Conservation (phyloP, 108 stramenopile genomes). For the Cylindrotheca fusiformis region DNA sequence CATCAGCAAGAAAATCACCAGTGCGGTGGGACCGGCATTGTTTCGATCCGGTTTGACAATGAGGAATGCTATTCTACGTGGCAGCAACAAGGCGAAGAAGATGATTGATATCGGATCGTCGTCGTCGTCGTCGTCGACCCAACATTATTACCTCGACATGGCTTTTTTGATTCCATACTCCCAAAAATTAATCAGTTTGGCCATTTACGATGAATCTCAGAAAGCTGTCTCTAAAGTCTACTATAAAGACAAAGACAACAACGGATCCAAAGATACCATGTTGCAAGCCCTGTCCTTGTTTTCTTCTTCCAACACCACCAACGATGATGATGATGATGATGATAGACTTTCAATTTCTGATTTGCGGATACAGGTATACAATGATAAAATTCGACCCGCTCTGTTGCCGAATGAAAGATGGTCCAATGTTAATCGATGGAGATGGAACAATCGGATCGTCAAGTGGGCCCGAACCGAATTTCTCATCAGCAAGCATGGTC, state of each 20-base stretch:
- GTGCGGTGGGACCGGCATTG: constrained; percentile 21
- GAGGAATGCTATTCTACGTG: constrained; percentile 10
- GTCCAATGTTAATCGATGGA: constrained; percentile 44
- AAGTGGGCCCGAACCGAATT: constrained; percentile 74
- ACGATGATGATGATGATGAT: constrained; percentile 9
- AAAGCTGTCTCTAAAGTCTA: constrained; percentile 15
- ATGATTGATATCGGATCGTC: neutral
- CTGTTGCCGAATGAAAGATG: constrained; percentile 53
- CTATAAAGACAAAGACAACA: constrained; percentile 1
- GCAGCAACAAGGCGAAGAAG: too few relatives aligned
- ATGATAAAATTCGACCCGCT: constrained; percentile 57
- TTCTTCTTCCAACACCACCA: constrained; percentile 10
- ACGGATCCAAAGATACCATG: constrained; percentile 25
- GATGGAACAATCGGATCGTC: constrained; percentile 49
- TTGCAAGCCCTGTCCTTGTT: constrained; percentile 17
- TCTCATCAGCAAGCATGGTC: constrained; percentile 64
- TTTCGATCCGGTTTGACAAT: constrained; percentile 20
- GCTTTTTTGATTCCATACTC: constrained; percentile 43
- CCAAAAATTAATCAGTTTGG: constrained; percentile 50
- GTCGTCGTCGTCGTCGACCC: neutral
- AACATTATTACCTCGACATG: constrained; percentile 13
- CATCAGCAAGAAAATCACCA: constrained; percentile 25
- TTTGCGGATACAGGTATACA: constrained; percentile 41
- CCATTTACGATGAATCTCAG: constrained; percentile 46
- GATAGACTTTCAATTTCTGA: neutral